phyloP scores from a whole-genome alignment of 2,329 filamentous ascomycete species.

The Trichoderma sp. region DNA sequence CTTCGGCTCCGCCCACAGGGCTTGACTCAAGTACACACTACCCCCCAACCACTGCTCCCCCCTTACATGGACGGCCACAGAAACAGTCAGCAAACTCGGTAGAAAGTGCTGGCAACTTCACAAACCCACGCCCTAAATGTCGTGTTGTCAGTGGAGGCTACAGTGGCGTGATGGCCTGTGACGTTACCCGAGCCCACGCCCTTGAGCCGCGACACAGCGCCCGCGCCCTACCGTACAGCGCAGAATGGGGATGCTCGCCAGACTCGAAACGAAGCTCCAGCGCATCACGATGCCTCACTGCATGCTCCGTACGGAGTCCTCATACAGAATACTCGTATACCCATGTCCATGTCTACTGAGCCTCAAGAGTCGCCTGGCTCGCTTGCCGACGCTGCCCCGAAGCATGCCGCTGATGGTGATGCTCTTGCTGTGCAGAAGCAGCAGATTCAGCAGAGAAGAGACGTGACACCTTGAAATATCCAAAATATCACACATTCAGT shows the following conservation, averaged over 20 bases:
- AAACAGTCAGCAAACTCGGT: not conserved
- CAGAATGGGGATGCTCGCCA: not conserved
- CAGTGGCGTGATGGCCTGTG: slow-evolving; percentile 19
- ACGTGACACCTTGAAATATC: not conserved
- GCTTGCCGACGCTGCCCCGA: not conserved
- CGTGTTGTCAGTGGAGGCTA: slow-evolving; percentile 18
- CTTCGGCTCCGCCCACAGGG: not conserved
- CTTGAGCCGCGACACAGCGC: not conserved
- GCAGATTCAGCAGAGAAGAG: not conserved
- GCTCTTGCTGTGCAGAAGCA: not conserved
- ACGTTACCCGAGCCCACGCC: slow-evolving; percentile 4
- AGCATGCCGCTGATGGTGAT: not conserved
- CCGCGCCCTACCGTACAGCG: not conserved
- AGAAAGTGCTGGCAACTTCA: not conserved
- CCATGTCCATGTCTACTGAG: not conserved
- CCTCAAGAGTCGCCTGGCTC: not conserved
- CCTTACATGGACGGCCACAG: not conserved
- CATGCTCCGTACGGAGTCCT: not conserved
- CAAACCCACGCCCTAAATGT: slow-evolving; percentile 12
- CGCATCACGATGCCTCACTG: not conserved
- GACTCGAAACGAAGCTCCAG: not conserved
- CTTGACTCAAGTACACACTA: not conserved
- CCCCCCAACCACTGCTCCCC: not conserved
- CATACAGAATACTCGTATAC: not conserved
- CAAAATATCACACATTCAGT: not conserved